Percentiles rank a stretch among this genome's conserved stretches.
These are phyloP conservation scores for Xylogone sp. DNA, from an alignment of 2,329 filamentous ascomycete genomes.

Conservation along the genomic window DNA sequence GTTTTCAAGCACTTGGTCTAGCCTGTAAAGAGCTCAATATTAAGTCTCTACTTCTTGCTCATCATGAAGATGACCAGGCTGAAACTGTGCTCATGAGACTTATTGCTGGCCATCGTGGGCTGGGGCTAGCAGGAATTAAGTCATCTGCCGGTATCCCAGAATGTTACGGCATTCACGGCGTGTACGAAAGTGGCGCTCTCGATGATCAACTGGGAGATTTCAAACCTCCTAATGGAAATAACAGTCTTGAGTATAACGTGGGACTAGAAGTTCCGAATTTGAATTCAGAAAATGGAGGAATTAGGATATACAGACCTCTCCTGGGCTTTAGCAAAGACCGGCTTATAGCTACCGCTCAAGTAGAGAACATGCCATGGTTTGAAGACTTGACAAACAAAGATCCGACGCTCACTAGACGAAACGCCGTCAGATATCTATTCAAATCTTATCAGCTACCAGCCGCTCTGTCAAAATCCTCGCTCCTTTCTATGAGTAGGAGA, in stretches of 20 bases:
- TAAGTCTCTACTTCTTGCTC: constrained; percentile 68
- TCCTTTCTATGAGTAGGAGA: constrained; percentile 57
- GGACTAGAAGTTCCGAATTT: constrained; percentile 9
- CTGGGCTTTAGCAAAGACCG: constrained; percentile 67
- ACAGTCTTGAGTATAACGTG: not conserved
- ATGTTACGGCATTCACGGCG: constrained; percentile 70
- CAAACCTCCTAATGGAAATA: not conserved
- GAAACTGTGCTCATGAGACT: constrained; percentile 86
- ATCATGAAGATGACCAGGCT: constrained; percentile 87
- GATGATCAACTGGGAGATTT: constrained; percentile 13
- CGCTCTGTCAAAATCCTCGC: constrained; percentile 62
- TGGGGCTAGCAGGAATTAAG: constrained; percentile 70
- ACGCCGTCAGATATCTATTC: constrained; percentile 71
- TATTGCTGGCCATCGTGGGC: constrained; percentile 59
- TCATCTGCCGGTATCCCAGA: constrained; percentile 71
- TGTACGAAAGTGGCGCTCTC: constrained; percentile 57
- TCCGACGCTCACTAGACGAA: constrained; percentile 71
- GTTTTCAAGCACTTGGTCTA: constrained; percentile 68
- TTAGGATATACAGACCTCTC: constrained; percentile 66
- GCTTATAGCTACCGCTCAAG: constrained; percentile 70
- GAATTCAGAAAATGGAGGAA: constrained; percentile 54
- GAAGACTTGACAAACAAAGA: constrained; percentile 84
- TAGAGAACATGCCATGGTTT: constrained; percentile 68
- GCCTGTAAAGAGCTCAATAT: constrained; percentile 51
- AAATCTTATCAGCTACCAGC: constrained; percentile 57